Evolutionary conservation across 768 basidiomycete genomes (phyloP).

Genomic region (Astraeus odoratus): DNA sequence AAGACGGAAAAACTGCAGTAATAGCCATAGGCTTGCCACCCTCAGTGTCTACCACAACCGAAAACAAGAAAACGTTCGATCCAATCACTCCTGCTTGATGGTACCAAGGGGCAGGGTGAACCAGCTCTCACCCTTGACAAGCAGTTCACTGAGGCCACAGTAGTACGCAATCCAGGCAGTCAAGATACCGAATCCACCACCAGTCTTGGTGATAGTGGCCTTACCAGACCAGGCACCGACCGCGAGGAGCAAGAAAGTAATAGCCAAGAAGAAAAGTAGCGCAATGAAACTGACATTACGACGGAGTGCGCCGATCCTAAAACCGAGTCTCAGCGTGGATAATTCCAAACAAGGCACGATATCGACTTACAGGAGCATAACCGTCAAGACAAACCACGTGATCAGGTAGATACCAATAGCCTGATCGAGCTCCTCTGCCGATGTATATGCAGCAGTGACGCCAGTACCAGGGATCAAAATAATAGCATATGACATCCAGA

Average conservation of each 20-base stretch:
- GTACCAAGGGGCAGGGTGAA: constrained; percentile 36
- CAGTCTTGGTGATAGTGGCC: constrained; percentile 26
- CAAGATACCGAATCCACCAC: constrained; percentile 39
- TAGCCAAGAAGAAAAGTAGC: constrained; percentile 45
- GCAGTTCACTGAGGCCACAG: constrained; percentile 35
- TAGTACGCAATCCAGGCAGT: constrained; percentile 45
- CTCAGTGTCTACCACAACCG: background rate
- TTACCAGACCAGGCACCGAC: constrained; percentile 30
- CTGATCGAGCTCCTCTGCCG: constrained; percentile 34
- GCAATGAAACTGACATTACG: constrained; percentile 43
- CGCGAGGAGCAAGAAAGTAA: constrained; percentile 46
- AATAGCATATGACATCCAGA: constrained; percentile 80
- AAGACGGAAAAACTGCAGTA: background rate
- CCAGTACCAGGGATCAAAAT: constrained; percentile 69
- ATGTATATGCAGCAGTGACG: constrained; percentile 45
- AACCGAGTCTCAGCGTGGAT: constrained; percentile 4
- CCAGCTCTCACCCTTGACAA: constrained; percentile 32
- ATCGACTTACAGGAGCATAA: constrained; percentile 53
- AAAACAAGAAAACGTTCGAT: background rate
- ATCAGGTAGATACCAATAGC: constrained; percentile 72
- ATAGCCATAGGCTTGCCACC: background rate
- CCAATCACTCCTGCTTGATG: constrained; percentile 7
- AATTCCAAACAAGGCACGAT: background rate
- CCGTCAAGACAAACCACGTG: constrained; percentile 68
- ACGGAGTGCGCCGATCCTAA: constrained; percentile 43